These are phyloP conservation scores for Rhododendron simsii DNA, from an alignment of 148 eudicot genomes.

Conservation along the genomic window DNA sequence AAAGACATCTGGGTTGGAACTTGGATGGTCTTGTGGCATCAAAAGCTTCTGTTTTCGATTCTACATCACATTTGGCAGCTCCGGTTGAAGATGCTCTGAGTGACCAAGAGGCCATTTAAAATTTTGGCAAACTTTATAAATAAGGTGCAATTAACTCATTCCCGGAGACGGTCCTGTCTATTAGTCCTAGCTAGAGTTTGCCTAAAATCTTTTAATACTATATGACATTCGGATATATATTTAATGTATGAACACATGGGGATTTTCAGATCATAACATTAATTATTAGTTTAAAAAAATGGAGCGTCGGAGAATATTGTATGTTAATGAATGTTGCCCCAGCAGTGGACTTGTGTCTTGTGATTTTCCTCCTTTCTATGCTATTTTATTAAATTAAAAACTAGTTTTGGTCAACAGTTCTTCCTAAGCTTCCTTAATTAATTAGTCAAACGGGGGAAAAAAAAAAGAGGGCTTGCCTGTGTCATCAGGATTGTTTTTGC, in stretches of 20 bases:
- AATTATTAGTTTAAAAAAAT: neutral
- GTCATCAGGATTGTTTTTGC: no score
- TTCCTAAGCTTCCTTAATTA: neutral
- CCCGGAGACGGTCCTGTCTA: neutral
- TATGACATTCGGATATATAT: neutral
- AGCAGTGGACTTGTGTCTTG: neutral
- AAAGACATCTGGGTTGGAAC: no score
- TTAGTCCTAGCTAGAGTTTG: no score
- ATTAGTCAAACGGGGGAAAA: neutral
- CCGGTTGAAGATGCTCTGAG: no score
- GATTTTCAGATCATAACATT: neutral
- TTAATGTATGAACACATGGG: neutral
- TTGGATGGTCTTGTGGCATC: no score
- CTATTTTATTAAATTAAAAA: neutral
- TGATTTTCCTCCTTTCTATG: neutral
- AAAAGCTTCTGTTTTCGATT: no score
- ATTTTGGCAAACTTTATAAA: no score
- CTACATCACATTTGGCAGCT: no score
- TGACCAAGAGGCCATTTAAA: no score
- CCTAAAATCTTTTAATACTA: neutral
- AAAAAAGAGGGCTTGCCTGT: neutral
- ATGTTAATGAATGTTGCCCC: neutral
- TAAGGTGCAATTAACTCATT: neutral
- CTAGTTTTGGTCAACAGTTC: neutral
- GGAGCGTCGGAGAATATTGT: neutral